Evolutionary conservation across 345 rosid species (phyloP).

Genomic region (Populus simonii): DNA sequence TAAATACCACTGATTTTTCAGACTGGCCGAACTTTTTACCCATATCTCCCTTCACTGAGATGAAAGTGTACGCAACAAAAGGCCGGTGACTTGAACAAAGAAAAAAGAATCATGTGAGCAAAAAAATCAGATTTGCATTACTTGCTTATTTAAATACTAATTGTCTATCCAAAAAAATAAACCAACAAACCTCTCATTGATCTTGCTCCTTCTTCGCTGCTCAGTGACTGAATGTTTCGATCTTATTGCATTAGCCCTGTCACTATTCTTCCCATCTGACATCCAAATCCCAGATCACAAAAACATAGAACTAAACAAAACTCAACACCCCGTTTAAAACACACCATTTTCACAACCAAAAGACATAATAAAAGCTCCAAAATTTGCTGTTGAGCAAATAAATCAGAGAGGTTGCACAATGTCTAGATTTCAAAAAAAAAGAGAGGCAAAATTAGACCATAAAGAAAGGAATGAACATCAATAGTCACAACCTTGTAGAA

Average conservation of each 20-base stretch:
- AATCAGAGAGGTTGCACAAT: background rate
- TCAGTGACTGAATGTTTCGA: slow-evolving; percentile 96
- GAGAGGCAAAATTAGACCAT: background rate
- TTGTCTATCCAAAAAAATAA: background rate
- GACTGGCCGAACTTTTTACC: background rate
- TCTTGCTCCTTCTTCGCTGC: slow-evolving; percentile 94
- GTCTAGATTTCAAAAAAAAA: background rate
- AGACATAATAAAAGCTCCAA: background rate
- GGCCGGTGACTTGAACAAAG: background rate
- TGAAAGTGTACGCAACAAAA: background rate
- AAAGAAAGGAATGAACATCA: background rate
- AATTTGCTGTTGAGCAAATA: background rate
- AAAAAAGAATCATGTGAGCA: background rate
- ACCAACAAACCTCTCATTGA: slow-evolving; percentile 72
- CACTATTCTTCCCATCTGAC: slow-evolving; percentile 68
- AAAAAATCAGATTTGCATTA: background rate
- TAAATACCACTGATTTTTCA: background rate
- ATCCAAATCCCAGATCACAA: slow-evolving; percentile 9
- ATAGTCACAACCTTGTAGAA: background rate
- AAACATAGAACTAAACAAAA: background rate
- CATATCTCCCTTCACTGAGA: background rate
- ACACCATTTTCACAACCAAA: background rate
- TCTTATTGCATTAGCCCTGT: slow-evolving; percentile 70
- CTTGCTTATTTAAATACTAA: background rate
- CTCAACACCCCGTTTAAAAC: background rate